Evolutionary conservation across 2,329 filamentous ascomycete genomes (phyloP), one percentile per base, ranked within the genome.

Genomic region (Chrysosporium queenslandicum): DNA sequence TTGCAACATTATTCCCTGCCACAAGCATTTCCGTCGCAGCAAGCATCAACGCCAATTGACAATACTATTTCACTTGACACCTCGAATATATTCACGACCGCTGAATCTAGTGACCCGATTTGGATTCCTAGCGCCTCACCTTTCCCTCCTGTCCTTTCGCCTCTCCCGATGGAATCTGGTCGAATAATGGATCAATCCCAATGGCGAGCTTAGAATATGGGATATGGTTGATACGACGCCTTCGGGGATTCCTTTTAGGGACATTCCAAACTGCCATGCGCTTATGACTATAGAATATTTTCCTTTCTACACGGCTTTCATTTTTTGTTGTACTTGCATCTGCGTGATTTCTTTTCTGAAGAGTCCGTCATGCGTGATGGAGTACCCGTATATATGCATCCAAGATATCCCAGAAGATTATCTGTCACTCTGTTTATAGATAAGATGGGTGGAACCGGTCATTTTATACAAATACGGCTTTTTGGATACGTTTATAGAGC

Each of bases 71-170:
- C 52, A 4, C 18, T 55, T 8, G 37, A 48, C 20, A 27, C 37
- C 11, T 18, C 32, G 16, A 18, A 7, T 27, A 20, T 45, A 2
- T 52, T 50, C 37, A 56, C 54, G 2, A 43, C 47, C 9, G 29
- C 54, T 8, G 47, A 43, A 25, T n/a, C 51, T 9, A 51, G 25
- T 23, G 51, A 56, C 6, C 47, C 54, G 2, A 46, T 56, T 16
- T 56, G 54, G 54, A 47, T 56, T 20, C 47, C 54, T 6, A 39
- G 46, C 12, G 25, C 51, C 34, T 53, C 47, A 14, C 51, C 54
- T 30, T 52, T 46, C 34, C 50, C 50, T 3, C 50, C 41, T 23
- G 34, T 47, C 2, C 50, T 52, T 30, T 52, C 50, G 12, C 50
- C 50, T 40, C 14, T 52, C 4, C 27, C 50, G 16, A 34, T 47